Evolutionary conservation across 179 eudicot genomes (phyloP).

Genomic region (Spergularia azorica): DNA sequence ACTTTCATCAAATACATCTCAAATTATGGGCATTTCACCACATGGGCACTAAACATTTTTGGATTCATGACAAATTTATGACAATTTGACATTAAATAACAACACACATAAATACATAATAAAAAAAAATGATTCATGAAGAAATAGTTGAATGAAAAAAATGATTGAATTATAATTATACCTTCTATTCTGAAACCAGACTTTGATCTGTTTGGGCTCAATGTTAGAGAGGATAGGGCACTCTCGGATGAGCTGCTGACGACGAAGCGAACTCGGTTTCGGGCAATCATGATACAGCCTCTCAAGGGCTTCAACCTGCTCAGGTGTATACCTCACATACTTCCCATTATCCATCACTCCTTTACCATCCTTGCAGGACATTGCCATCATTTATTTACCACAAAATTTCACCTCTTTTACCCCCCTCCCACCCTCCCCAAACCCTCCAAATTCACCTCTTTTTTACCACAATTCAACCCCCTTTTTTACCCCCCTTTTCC

Average conservation of each 20-base stretch:
- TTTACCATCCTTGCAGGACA: constrained; percentile 63
- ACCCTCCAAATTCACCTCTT: background rate
- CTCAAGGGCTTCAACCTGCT: constrained; percentile 95
- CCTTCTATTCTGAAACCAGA: constrained; percentile 98
- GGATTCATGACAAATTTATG: no score
- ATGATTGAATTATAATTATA: constrained; percentile 17
- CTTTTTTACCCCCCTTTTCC: constrained; percentile 8
- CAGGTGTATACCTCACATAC: constrained; percentile 87
- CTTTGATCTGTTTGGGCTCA: constrained; percentile 97
- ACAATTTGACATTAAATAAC: no score
- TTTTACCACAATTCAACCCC: background rate
- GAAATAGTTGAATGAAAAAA: no score
- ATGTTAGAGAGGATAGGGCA: constrained; percentile 92
- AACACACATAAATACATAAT: no score
- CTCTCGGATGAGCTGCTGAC: constrained; percentile 96
- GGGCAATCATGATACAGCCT: constrained; percentile 90
- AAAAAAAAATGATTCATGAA: no score
- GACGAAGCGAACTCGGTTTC: constrained; percentile 85
- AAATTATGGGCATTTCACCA: background rate
- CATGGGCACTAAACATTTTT: no score
- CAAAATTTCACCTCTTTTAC: background rate
- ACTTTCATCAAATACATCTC: constrained; percentile 2
- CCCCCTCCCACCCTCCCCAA: no score
- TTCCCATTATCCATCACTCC: constrained; percentile 70
- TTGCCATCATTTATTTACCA: constrained; percentile 42